phyloP scores from a whole-genome alignment of 2,329 filamentous ascomycete species.

The Colletotrichum tropicicola region DNA sequence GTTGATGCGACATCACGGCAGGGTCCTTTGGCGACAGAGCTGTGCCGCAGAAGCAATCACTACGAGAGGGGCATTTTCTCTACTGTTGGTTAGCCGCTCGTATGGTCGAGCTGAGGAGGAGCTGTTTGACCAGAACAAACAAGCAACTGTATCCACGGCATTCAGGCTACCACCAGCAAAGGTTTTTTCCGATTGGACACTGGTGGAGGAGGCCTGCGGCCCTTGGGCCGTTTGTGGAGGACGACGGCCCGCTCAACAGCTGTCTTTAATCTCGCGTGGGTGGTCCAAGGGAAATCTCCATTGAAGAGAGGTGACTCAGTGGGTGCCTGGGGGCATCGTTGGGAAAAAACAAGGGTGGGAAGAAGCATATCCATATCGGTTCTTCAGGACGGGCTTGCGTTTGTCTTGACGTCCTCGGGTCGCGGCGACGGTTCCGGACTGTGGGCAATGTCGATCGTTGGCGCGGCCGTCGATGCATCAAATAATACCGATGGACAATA shows the following conservation, averaged over 20 bases:
- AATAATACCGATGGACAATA: too few species aligned
- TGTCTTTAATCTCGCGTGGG: neutral
- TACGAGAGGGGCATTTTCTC: too few species aligned
- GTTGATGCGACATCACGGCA: too few species aligned
- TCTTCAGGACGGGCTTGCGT: neutral
- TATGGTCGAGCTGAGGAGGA: too few species aligned
- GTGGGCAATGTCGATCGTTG: neutral
- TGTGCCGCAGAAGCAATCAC: too few species aligned
- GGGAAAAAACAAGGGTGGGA: neutral
- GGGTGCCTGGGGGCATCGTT: neutral
- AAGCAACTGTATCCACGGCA: neutral
- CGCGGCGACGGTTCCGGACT: neutral
- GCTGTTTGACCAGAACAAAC: too few species aligned
- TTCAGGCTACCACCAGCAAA: neutral
- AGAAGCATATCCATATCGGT: neutral
- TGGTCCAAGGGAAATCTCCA: neutral
- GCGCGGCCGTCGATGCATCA: too few species aligned
- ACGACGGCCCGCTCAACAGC: neutral
- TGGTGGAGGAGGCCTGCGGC: neutral
- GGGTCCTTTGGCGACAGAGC: too few species aligned
- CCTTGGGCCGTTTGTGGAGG: neutral
- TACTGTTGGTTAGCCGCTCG: too few species aligned
- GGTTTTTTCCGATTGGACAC: conserved; percentile 8
- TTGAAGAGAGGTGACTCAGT: neutral
- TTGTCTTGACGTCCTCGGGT: neutral